Evolutionary conservation across 2,329 filamentous ascomycete genomes (phyloP).

Genomic region (Hansfordia pulvinata): DNA sequence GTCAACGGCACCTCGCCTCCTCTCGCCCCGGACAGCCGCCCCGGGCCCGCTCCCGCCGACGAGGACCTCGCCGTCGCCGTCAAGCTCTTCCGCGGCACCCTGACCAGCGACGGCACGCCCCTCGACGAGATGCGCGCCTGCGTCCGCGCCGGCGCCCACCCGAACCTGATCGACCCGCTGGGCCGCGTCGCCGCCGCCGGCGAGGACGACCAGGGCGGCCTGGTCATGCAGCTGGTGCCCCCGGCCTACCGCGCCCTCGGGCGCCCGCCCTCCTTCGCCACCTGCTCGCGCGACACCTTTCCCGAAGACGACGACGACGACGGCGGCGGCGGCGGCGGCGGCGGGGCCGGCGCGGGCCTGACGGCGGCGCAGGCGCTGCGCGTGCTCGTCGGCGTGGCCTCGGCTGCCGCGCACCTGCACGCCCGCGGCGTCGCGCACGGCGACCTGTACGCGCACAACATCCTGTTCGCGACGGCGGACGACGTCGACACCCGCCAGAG

Average conservation of each 20-base stretch:
- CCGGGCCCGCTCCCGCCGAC: constrained; percentile 10
- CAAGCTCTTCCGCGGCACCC: constrained; percentile 32
- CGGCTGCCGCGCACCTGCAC: constrained; percentile 29
- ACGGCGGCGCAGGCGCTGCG: constrained; percentile 15
- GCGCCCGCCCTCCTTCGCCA: constrained; percentile 26
- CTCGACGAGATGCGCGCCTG: constrained; percentile 34
- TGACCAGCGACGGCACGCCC: constrained; percentile 31
- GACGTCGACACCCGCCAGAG: too few species aligned
- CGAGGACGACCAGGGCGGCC: constrained; percentile 23
- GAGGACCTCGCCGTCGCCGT: constrained; percentile 25
- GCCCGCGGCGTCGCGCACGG: constrained; percentile 27
- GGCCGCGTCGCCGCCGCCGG: too few species aligned
- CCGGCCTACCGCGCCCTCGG: constrained; percentile 26
- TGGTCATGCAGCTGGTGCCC: constrained; percentile 33
- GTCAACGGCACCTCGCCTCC: too few species aligned
- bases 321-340: constrained; percentile 10
- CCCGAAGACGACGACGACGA: too few species aligned
- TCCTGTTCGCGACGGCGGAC: too few species aligned
- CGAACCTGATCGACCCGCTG: constrained; percentile 29
- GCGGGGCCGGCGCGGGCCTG: too few species aligned
- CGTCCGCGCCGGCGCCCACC: constrained; percentile 28
- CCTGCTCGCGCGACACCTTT: constrained; percentile 31
- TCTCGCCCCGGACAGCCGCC: too few species aligned
- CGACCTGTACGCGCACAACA: constrained; percentile 33
- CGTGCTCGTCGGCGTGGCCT: constrained; percentile 26